Evolutionary conservation across 345 rosid species (phyloP).

Genomic region (Gossypium bickii): DNA sequence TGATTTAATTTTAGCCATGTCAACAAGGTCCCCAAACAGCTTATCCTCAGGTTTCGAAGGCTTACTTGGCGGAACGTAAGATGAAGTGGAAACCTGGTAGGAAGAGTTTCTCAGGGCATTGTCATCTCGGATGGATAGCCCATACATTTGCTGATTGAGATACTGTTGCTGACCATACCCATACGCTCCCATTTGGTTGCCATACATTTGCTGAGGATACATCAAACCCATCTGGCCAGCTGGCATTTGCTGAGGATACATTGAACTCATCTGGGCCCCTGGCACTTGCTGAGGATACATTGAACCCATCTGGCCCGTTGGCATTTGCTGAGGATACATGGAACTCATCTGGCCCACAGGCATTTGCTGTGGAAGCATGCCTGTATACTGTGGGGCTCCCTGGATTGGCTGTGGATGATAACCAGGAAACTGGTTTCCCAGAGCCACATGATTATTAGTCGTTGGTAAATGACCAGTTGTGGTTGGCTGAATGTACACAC

Average conservation of each 20-base stretch:
- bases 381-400: slow-evolving; percentile 52
- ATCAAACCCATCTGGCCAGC: slow-evolving; percentile 38
- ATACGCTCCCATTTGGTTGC: slow-evolving; percentile 11
- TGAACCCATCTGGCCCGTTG: slow-evolving; percentile 12
- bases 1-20: slow-evolving; percentile 76
- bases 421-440: slow-evolving; percentile 38
- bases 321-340: slow-evolving; percentile 60
- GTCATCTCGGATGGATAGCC: slow-evolving; percentile 60
- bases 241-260: slow-evolving; percentile 64
- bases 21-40: slow-evolving; percentile 1
- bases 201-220: slow-evolving; percentile 68
- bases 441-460: slow-evolving; percentile 23
- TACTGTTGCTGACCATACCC: not conserved
- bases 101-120: slow-evolving; percentile 37
- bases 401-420: slow-evolving; percentile 45
- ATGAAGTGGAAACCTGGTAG: slow-evolving; percentile 47
- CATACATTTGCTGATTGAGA: slow-evolving; percentile 59
- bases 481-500: slow-evolving; percentile 28
- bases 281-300: slow-evolving; percentile 22
- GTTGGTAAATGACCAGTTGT: slow-evolving; percentile 27
- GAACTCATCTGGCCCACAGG: slow-evolving; percentile 15
- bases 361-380: slow-evolving; percentile 49
- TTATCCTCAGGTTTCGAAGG: not conserved
- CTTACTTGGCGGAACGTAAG: slow-evolving; percentile 26
- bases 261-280: not conserved